Evolutionary conservation across 116 monocot genomes (phyloP).

Genomic region (Posidonia oceanica): DNA sequence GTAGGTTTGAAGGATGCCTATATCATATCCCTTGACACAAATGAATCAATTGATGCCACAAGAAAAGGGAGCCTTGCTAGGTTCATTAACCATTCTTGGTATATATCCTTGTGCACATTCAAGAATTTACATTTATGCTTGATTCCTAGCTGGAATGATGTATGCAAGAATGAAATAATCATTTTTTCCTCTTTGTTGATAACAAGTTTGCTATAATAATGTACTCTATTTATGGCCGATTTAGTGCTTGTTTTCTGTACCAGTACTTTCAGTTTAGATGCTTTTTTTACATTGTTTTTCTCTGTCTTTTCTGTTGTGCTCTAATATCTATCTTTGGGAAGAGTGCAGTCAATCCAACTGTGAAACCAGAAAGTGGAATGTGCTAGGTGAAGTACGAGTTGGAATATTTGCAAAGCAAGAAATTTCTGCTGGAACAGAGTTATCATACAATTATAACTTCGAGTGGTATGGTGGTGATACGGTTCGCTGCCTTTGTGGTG

Average conservation of each 20-base stretch:
- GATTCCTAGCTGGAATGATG: not conserved
- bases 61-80: conserved; percentile 86
- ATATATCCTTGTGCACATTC: conserved; percentile 4
- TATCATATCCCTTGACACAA: conserved; percentile 74
- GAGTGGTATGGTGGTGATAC: conserved; percentile 94
- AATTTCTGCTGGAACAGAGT: conserved; percentile 68
- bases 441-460: conserved; percentile 93
- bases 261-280: too few species aligned
- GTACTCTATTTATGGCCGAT: not conserved
- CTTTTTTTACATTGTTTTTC: not conserved
- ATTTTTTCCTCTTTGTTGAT: not conserved
- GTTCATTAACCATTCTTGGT: conserved; percentile 99
- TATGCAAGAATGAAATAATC: not conserved
- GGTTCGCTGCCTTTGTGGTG: conserved; percentile 91
- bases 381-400: conserved; percentile 78
- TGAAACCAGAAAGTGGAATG: conserved; percentile 96
- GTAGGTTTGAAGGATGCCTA: conserved; percentile 86
- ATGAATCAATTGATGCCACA: conserved; percentile 93
- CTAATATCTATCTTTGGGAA: conserved; percentile 10
- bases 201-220: not conserved
- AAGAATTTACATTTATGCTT: not conserved
- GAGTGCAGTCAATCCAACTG: conserved; percentile 88
- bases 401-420: conserved; percentile 97
- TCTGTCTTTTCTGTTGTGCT: too few species aligned
- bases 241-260: not conserved